phyloP scores from a whole-genome alignment of 257 asterid species.

The Orobanche coerulescens region DNA sequence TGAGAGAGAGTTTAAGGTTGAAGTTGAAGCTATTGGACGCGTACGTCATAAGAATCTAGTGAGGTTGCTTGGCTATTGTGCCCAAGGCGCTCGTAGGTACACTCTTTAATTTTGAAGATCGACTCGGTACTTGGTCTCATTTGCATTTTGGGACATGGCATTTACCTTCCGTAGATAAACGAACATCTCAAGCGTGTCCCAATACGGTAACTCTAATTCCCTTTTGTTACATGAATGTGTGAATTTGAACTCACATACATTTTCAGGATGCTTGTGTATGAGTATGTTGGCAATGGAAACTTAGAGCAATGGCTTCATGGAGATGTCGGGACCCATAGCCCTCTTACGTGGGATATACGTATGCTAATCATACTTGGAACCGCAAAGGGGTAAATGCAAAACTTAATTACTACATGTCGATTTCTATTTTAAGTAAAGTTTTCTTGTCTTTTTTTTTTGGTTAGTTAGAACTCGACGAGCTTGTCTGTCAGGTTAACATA shows the following conservation, averaged over 20 bases:
- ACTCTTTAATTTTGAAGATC: neutral
- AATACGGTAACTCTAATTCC: neutral
- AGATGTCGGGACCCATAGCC: conserved; percentile 81
- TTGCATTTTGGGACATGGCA: neutral
- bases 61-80: conserved; percentile 91
- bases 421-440: neutral
- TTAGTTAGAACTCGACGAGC: conserved; percentile 15
- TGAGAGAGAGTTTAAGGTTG: conserved; percentile 89
- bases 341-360: conserved; percentile 84
- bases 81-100: conserved; percentile 89
- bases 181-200: neutral
- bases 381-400: conserved; percentile 66
- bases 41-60: conserved; percentile 90
- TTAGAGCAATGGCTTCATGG: conserved; percentile 97
- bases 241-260: neutral
- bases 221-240: neutral
- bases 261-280: conserved; percentile 83
- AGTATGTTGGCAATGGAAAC: conserved; percentile 77
- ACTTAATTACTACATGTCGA: neutral
- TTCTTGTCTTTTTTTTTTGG: neutral
- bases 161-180: neutral
- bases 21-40: conserved; percentile 89
- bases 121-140: neutral
- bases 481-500: conserved; percentile 58
- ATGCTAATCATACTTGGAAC: conserved; percentile 76